Base-by-base conservation (phyloP, 176 grass and related monocot species). In the Rhynchospora pubera region DNA sequence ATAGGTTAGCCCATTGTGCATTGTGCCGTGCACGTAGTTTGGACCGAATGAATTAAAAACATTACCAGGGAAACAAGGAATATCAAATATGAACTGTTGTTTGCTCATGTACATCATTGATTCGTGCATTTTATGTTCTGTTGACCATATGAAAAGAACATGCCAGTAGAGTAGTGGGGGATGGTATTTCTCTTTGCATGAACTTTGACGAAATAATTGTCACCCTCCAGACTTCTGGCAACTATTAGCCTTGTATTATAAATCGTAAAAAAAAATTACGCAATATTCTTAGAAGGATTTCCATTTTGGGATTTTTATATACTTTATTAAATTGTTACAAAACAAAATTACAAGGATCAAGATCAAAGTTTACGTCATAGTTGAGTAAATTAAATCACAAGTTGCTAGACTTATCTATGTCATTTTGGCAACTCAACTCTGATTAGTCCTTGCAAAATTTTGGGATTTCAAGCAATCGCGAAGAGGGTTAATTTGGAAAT, bases 1-100 rank as follows among this genome's bases (percentile, higher is more conserved):
- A 65, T 65, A 7, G 7, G 30, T 46, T 75, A 2, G 45, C 48
- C 4, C 44, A 65, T 65, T 3, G 7, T 71, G 18, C 39, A 47
- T 71, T 71, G 67, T 47, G 67, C 39, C 47, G 51, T 53, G 71
- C 71, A 75, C 71, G 21, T 53, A 75, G 52, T 19, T 74, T 22
- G 7, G 8, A 51, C 4, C 0, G 48, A 51, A 51, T 51, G 10
- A 51, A 51, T 11, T 51, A 51, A 51, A 51, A 51, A 39, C 56
- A 58, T 19, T 58, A 58, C 56, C 16, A 61, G 19, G 30, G 8
- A 71, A 46, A 18, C 39, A 22, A 19, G 8, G 18, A 3, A 16
- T 48, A 48, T 72, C 39, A 16, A 3, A 16, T 48, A 48, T 72
- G 65, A 16, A 69, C 65, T 34, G 18, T 19, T 1, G 5, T 69